Evolutionary conservation across 2,329 filamentous ascomycete species (phyloP).

Genomic region (Talaromyces amestolkiae): DNA sequence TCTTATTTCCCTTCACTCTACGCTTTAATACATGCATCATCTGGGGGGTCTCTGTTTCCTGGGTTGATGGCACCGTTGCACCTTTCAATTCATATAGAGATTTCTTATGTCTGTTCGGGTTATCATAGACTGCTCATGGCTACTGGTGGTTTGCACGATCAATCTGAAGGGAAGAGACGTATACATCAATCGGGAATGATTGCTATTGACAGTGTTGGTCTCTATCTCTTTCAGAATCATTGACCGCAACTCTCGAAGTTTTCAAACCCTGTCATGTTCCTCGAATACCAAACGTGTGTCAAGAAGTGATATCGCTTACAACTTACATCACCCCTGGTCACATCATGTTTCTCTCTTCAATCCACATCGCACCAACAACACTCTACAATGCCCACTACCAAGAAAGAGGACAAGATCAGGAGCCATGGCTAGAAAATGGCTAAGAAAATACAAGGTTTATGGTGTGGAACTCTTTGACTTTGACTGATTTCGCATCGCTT

Average conservation of each 20-base stretch:
- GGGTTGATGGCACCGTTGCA: not conserved
- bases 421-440: not conserved
- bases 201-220: not conserved
- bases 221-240: not conserved
- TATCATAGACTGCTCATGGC: not conserved
- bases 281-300: not conserved
- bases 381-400: not conserved
- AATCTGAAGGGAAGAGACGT: not conserved
- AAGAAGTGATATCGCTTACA: not conserved
- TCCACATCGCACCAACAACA: not conserved
- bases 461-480: constrained; percentile 6
- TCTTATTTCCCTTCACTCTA: not conserved
- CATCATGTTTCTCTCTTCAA: not conserved
- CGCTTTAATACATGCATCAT: constrained; percentile 1
- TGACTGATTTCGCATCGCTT: constrained; percentile 5
- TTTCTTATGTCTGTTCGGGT: not conserved
- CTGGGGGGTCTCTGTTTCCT: not conserved
- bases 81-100: not conserved
- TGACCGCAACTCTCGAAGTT: not conserved
- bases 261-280: not conserved
- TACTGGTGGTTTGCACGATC: constrained; percentile 1
- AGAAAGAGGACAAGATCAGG: not conserved
- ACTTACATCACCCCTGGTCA: not conserved
- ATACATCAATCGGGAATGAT: not conserved
- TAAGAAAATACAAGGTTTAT: not conserved